Percentiles rank a stretch among this genome's conserved stretches.
Evolutionary conservation across 345 rosid genomes (phyloP).

Genomic region (Crucihimalaya himalaica): DNA sequence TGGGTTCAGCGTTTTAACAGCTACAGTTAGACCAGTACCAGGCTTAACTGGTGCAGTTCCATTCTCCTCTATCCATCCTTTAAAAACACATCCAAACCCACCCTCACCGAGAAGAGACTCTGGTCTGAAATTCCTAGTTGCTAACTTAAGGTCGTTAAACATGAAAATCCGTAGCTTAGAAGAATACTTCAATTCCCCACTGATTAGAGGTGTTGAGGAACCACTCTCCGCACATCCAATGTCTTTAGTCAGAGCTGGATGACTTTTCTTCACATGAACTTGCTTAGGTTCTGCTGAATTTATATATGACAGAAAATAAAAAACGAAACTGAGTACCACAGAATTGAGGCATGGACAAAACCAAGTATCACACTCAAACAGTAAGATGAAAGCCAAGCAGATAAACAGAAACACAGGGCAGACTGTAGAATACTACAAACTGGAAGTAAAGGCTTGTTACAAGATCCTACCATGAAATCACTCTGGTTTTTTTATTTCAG

Average conservation of each 20-base stretch:
- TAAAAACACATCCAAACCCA: constrained; percentile 94
- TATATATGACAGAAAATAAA: background rate
- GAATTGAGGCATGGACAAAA: constrained; percentile 1
- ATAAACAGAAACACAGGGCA: background rate
- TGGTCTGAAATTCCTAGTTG: constrained; percentile 81
- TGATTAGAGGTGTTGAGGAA: constrained; percentile 59
- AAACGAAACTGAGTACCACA: background rate
- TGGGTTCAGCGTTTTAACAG: constrained; percentile 83
- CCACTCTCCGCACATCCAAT: constrained; percentile 53
- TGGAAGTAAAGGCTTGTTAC: background rate
- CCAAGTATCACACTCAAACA: background rate
- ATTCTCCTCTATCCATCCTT: constrained; percentile 92
- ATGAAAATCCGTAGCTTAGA: constrained; percentile 69
- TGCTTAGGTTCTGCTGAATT: constrained; percentile 48
- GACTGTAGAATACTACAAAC: background rate
- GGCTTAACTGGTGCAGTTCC: constrained; percentile 94
- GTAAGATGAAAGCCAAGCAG: background rate
- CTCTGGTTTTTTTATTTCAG: background rate
- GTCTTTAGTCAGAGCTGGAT: constrained; percentile 48
- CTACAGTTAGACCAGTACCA: constrained; percentile 89
- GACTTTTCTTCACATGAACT: constrained; percentile 45
- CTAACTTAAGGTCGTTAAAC: constrained; percentile 73
- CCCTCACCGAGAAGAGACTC: constrained; percentile 89
- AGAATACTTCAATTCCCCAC: constrained; percentile 70
- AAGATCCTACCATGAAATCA: background rate